A percentile compares a stretch with the other conserved stretches of the same genome.
phyloP scores from a whole-genome alignment of 345 rosid species.

The Abelmoschus esculentus region DNA sequence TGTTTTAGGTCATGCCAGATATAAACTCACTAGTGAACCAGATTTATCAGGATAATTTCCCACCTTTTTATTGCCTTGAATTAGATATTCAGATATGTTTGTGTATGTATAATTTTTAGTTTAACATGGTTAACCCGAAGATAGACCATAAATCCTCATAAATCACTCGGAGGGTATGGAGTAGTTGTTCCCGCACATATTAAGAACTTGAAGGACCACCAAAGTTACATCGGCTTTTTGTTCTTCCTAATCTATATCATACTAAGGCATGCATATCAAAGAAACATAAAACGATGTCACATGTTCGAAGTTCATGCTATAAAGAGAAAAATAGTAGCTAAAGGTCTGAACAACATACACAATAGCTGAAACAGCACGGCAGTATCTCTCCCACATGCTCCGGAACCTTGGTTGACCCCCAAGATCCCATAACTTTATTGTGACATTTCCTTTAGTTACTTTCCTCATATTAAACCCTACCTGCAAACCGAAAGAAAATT shows the following conservation, averaged over 20 bases:
- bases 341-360: slow-evolving; percentile 1
- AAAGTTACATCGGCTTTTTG: background rate
- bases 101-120: background rate
- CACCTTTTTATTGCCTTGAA: background rate
- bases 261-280: background rate
- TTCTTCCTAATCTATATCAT: too few species aligned
- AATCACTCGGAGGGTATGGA: background rate
- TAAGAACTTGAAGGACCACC: background rate
- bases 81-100: background rate
- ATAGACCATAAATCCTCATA: background rate
- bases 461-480: background rate
- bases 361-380: background rate
- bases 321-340: background rate
- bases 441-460: background rate
- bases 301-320: background rate
- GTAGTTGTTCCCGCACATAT: background rate
- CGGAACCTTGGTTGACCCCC: background rate
- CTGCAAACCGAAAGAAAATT: background rate
- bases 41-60: background rate
- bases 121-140: background rate
- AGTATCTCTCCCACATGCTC: background rate
- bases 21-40: background rate
- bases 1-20: background rate
- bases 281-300: background rate
- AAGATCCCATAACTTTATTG: background rate